Evolutionary conservation across 176 grass and related monocot genomes (phyloP).

Genomic region (Poa pratensis): DNA sequence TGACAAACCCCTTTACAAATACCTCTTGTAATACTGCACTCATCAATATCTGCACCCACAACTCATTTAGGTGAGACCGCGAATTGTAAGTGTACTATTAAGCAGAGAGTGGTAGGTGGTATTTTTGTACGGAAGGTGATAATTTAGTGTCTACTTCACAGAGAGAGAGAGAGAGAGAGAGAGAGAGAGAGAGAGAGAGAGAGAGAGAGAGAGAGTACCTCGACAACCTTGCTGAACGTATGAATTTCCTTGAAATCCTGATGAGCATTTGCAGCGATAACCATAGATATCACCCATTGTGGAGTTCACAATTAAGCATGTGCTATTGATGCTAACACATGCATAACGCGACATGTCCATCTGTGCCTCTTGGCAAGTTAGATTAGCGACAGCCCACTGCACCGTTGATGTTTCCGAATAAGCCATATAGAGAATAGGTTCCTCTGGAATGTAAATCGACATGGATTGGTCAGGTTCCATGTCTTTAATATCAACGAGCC

Average conservation of each 20-base stretch:
- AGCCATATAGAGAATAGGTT: not conserved
- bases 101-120: not conserved
- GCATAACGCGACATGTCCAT: not conserved
- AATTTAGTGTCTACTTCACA: not conserved
- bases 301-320: not conserved
- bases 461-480: not conserved
- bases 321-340: not conserved
- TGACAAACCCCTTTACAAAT: not conserved
- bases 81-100: not conserved
- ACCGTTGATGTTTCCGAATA: not conserved
- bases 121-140: not conserved
- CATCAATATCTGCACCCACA: not conserved
- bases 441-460: not conserved
- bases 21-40: not conserved
- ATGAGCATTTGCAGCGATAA: not conserved
- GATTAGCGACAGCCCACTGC: not conserved
- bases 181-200: no score
- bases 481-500: not conserved
- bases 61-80: not conserved
- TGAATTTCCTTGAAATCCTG: not conserved
- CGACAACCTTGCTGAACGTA: not conserved
- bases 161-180: no score
- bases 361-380: not conserved
- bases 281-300: not conserved
- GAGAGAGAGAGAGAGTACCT: no score